Conservation (phyloP, 257 asterid species). For the Solanum neorickii region DNA sequence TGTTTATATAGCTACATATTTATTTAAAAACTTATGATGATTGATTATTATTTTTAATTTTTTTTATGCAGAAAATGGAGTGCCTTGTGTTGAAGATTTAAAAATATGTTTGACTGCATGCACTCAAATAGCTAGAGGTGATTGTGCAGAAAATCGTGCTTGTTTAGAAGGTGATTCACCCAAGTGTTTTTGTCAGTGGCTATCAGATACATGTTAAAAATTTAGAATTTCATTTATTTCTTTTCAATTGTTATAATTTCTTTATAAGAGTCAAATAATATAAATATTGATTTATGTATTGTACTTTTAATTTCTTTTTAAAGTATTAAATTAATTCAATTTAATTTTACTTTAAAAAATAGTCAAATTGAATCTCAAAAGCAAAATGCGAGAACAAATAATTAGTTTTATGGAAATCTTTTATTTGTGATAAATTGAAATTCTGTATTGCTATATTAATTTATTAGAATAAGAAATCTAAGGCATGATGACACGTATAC, state of each 20-base stretch:
- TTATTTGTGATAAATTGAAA: background rate
- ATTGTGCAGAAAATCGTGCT: too few species aligned
- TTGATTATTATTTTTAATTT: accelerated
- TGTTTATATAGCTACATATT: background rate
- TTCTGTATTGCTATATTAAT: background rate
- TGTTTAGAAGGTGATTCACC: background rate
- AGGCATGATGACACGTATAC: background rate
- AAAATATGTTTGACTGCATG: background rate
- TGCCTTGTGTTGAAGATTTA: background rate
- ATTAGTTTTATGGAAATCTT: background rate
- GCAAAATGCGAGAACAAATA: accelerated
- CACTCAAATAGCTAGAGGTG: background rate
- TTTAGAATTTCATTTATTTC: accelerated
- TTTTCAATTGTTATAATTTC: background rate
- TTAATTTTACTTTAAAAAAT: too few species aligned
- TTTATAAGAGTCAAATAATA: background rate
- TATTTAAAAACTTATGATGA: background rate
- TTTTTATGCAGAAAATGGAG: background rate
- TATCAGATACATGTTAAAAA: background rate
- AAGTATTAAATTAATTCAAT: too few species aligned
- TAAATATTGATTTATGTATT: accelerated
- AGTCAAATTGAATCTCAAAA: background rate
- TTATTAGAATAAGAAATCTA: accelerated
- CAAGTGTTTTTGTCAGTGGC: too few species aligned
- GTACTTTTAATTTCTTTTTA: too few species aligned